These are phyloP conservation scores for Penicillium sp. DNA, from an alignment of 2,329 filamentous ascomycete genomes.

Conservation along the genomic window DNA sequence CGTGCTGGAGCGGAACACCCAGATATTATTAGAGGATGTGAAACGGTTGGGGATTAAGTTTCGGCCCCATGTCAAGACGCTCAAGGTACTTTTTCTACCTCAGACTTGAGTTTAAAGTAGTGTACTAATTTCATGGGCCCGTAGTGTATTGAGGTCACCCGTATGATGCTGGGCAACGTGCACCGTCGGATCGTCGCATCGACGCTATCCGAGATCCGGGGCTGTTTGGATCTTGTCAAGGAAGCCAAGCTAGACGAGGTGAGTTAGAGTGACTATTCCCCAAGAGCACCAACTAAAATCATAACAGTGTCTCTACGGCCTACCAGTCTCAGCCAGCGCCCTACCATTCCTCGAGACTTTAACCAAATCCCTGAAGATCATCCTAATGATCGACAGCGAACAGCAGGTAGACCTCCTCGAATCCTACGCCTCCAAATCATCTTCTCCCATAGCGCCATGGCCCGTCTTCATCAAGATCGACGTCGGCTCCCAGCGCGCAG, in stretches of 20 bases:
- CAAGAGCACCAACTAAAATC: not conserved
- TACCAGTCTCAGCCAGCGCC: constrained; percentile 41
- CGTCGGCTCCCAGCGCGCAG: constrained; percentile 24
- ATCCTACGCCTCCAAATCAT: constrained; percentile 3
- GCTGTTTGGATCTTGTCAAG: constrained; percentile 38
- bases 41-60: constrained; percentile 40
- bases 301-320: constrained; percentile 38
- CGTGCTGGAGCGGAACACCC: constrained; percentile 40
- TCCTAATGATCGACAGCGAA: constrained; percentile 37
- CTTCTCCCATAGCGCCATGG: constrained; percentile 10
- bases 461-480: constrained; percentile 29
- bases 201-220: constrained; percentile 43
- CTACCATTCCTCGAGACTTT: constrained; percentile 33
- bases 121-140: not conserved
- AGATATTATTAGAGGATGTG: constrained; percentile 40
- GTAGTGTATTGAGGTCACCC: constrained; percentile 30
- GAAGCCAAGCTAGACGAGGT: constrained; percentile 45
- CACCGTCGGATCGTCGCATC: constrained; percentile 43
- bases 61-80: constrained; percentile 47
- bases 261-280: not conserved
- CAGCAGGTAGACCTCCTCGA: constrained; percentile 25
- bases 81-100: constrained; percentile 35
- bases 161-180: constrained; percentile 42
- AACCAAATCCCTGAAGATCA: constrained; percentile 30
- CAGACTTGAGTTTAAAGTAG: not conserved